Conservation (phyloP, 2,329 filamentous ascomycete genomes). For the Colletotrichum sp. region DNA sequence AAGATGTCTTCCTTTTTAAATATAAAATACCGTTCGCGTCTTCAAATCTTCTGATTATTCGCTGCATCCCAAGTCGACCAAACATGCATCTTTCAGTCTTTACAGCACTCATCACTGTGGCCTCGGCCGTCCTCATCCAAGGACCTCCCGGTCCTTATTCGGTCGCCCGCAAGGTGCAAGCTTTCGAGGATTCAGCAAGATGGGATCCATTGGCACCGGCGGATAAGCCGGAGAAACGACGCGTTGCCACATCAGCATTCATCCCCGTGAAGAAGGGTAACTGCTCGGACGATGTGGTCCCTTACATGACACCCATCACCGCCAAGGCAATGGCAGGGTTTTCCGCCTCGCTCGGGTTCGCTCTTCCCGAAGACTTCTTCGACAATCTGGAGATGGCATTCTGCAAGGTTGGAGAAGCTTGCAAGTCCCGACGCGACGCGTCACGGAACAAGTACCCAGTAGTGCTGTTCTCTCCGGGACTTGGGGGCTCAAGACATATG, state of each 20-base stretch:
- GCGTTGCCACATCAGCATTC: constrained; percentile 17
- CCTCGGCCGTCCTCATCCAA: background rate
- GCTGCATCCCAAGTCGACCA: background rate
- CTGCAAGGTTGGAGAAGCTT: constrained; percentile 5
- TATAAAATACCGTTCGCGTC: background rate
- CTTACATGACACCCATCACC: constrained; percentile 22
- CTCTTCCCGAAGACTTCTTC: constrained; percentile 10
- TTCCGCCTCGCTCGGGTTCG: background rate
- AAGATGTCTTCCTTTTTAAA: background rate
- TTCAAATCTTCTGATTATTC: background rate
- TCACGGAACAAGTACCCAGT: constrained; percentile 16
- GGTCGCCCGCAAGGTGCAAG: constrained; percentile 19
- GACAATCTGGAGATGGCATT: constrained; percentile 19
- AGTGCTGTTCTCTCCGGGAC: constrained; percentile 49
- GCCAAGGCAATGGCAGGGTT: background rate
- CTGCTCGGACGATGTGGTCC: constrained; percentile 3
- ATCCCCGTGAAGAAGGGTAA: constrained; percentile 1
- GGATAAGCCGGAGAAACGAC: constrained; percentile 18
- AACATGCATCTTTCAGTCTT: background rate
- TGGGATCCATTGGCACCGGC: constrained; percentile 23
- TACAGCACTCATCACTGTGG: background rate
- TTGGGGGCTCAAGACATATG: constrained; percentile 43
- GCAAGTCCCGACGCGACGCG: background rate
- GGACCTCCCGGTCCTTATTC: background rate
- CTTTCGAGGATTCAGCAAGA: constrained; percentile 22